These are phyloP conservation scores for Mallotus japonicus DNA, from an alignment of 441 rosid genomes.

Conservation along the genomic window DNA sequence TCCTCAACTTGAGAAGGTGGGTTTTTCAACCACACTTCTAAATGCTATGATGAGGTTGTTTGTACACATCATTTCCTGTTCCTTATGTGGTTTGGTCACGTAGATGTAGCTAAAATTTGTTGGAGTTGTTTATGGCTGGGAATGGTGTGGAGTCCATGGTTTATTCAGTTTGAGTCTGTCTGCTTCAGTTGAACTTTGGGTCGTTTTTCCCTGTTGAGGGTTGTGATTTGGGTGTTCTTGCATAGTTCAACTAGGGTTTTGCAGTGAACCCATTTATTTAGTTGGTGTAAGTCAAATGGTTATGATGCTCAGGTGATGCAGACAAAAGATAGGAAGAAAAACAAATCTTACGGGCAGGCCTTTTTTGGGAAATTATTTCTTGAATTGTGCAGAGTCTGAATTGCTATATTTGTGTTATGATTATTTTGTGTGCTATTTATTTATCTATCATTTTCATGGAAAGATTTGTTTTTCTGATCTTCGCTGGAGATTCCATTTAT, in stretches of 20 bases:
- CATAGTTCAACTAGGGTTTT: conserved; percentile 23
- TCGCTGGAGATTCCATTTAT: neutral
- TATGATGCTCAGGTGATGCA: neutral
- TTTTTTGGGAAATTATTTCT: conserved; percentile 13
- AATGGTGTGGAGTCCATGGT: conserved; percentile 26
- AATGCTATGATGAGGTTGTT: conserved; percentile 17
- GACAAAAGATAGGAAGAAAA: neutral
- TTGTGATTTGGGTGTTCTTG: conserved; percentile 26
- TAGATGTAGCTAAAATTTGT: conserved; percentile 22
- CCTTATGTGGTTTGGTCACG: conserved; percentile 23
- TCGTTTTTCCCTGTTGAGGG: conserved; percentile 33
- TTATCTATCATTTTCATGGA: neutral
- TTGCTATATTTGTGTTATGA: neutral
- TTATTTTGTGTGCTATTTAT: neutral
- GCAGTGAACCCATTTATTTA: conserved; percentile 15
- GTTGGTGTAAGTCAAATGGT: conserved; percentile 15
- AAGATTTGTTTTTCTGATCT: neutral
- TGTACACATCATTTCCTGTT: conserved; percentile 15
- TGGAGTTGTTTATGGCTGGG: conserved; percentile 27
- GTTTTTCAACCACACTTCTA: conserved; percentile 21
- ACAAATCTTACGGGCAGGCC: neutral
- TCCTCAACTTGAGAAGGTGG: conserved; percentile 41
- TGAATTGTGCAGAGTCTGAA: conserved; percentile 22
- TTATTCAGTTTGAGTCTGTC: conserved; percentile 22
- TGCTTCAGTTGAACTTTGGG: conserved; percentile 34